A percentile compares a stretch with the other conserved stretches of the same genome.
These are phyloP conservation scores for Lichtheimia corymbifera DNA, from an alignment of 371 early-diverging fungal genomes.

Conservation along the genomic window DNA sequence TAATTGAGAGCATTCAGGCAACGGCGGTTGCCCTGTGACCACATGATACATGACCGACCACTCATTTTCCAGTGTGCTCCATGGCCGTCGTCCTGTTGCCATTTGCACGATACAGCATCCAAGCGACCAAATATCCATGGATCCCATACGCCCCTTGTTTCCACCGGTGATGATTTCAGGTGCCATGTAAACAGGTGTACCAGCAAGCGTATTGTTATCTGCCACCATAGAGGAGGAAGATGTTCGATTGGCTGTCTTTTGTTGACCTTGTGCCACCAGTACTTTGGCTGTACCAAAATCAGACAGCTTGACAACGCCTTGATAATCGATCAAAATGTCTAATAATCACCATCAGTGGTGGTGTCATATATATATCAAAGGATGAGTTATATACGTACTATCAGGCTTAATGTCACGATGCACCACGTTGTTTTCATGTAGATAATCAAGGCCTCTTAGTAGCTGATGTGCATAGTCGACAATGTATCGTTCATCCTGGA, in stretches of 20 bases:
- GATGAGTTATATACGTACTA: constrained; percentile 48
- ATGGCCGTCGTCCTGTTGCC: constrained; percentile 92
- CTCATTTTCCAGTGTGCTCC: constrained; percentile 89
- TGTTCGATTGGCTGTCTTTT: constrained; percentile 57
- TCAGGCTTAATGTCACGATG: constrained; percentile 94
- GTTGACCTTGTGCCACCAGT: constrained; percentile 43
- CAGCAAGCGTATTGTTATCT: constrained; percentile 72
- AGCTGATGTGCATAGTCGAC: constrained; percentile 86
- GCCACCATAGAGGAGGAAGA: constrained; percentile 32
- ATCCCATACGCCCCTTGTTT: constrained; percentile 73
- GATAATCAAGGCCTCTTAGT: constrained; percentile 82
- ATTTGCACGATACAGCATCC: constrained; percentile 96
- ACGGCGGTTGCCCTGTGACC: constrained; percentile 71
- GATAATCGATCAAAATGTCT: constrained; percentile 81
- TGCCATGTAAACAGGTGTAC: constrained; percentile 98
- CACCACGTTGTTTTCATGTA: constrained; percentile 85
- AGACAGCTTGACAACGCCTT: constrained; percentile 79
- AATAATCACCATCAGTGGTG: too few relatives aligned
- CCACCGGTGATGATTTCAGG: constrained; percentile 92
- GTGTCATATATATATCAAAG: not conserved
- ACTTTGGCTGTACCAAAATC: constrained; percentile 93
- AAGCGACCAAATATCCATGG: constrained; percentile 94
- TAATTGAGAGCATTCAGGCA: constrained; percentile 68
- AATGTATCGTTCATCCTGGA: constrained; percentile 73
- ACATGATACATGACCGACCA: constrained; percentile 93